phyloP scores from a whole-genome alignment of 2,329 filamentous ascomycete genomes.

The Coniella lustricola region DNA sequence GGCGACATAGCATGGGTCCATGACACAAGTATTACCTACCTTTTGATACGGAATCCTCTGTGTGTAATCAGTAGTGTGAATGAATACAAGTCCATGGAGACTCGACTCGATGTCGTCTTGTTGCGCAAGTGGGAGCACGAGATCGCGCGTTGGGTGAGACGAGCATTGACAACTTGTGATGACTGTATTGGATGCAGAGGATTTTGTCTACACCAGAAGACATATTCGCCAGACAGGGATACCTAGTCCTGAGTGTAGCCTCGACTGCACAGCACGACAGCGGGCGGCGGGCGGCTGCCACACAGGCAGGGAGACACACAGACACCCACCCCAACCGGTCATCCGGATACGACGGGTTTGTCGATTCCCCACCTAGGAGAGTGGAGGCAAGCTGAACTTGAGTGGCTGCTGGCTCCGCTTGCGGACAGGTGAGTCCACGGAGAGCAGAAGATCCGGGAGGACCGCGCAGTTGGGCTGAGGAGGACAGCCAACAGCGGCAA shows the following conservation, averaged over 20 bases:
- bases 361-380: neutral
- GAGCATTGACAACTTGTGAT: too few species aligned
- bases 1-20: too few species aligned
- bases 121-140: too few species aligned
- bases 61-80: neutral
- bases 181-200: too few species aligned
- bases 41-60: too few species aligned
- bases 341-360: conserved; percentile 13
- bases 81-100: too few species aligned
- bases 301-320: neutral
- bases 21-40: too few species aligned
- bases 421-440: conserved; percentile 1
- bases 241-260: too few species aligned
- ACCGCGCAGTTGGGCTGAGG: neutral
- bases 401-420: conserved; percentile 7
- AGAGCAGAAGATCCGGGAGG: conserved; percentile 11
- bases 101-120: too few species aligned
- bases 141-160: too few species aligned
- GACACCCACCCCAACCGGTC: neutral
- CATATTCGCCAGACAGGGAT: too few species aligned
- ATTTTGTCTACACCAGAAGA: too few species aligned
- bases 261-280: neutral
- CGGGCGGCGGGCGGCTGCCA: neutral
- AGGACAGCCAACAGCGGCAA: conserved; percentile 8
- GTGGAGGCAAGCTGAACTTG: neutral